A percentile compares a stretch with the other conserved stretches of the same genome.
Conservation (phyloP, 2,329 filamentous ascomycete genomes). For the Fusarium annulatum region DNA sequence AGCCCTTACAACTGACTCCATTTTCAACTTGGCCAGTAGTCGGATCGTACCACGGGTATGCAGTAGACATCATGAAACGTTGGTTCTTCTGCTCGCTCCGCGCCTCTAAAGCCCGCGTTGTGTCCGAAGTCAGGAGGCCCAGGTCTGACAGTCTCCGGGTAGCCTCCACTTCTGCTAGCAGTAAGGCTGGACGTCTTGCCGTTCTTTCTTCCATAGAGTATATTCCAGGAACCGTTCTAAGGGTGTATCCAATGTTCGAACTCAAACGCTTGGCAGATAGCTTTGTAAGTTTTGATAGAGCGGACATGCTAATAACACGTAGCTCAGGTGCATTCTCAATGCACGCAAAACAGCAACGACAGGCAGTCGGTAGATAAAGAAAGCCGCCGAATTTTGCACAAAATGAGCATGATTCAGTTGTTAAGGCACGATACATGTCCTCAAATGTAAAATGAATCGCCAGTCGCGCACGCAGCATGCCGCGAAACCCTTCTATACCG, state of each 20-base stretch:
- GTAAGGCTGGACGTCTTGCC: background rate
- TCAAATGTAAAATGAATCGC: background rate
- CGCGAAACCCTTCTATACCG: background rate
- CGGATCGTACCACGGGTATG: background rate
- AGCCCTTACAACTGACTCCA: background rate
- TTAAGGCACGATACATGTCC: background rate
- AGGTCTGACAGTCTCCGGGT: background rate
- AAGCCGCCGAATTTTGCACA: background rate
- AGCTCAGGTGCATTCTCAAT: background rate
- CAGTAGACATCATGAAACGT: background rate
- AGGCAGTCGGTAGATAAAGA: background rate
- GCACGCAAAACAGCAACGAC: background rate
- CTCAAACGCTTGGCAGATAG: background rate
- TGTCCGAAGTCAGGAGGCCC: background rate
- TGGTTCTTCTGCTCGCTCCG: background rate
- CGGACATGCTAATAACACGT: background rate
- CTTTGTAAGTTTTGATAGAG: background rate
- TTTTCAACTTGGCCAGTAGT: fast-evolving
- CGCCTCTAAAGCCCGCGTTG: fast-evolving
- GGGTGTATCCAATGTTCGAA: fast-evolving
- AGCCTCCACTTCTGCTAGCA: background rate
- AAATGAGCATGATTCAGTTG: background rate
- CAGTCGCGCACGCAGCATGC: background rate
- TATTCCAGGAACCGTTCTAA: background rate
- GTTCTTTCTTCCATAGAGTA: background rate